Conservation (phyloP, 331 rosid genomes). For the Malus hybrid region DNA sequence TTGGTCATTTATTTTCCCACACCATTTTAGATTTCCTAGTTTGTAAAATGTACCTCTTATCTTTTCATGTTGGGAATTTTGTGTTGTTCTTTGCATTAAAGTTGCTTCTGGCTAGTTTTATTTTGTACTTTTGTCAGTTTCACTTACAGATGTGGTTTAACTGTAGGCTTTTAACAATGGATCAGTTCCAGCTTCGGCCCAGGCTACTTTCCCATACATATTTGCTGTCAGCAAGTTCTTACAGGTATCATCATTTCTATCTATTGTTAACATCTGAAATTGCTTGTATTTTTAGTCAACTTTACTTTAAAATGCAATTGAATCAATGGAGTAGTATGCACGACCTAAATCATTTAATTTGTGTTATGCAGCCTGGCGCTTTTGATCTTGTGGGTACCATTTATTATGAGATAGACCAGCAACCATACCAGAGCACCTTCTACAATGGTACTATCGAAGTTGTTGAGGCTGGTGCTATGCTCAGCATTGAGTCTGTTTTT, state of each 20-base stretch:
- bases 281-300: neutral
- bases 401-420: slow-evolving; percentile 75
- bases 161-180: slow-evolving; percentile 68
- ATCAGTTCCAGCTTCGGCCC: slow-evolving; percentile 62
- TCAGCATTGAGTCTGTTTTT: slow-evolving; percentile 67
- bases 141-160: slow-evolving; percentile 5
- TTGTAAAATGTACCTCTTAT: neutral
- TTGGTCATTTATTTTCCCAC: neutral
- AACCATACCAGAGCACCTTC: slow-evolving; percentile 70
- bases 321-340: neutral
- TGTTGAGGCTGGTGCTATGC: slow-evolving; percentile 52
- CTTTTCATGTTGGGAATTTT: neutral
- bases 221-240: slow-evolving; percentile 84
- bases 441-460: slow-evolving; percentile 89
- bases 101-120: neutral
- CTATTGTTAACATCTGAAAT: neutral
- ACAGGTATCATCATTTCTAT: slow-evolving; percentile 42
- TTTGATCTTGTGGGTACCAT: slow-evolving; percentile 90
- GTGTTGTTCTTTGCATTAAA: neutral
- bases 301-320: neutral
- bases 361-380: slow-evolving; percentile 63
- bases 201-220: slow-evolving; percentile 79
- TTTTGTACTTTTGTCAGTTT: neutral
- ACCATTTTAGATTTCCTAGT: neutral
- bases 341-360: slow-evolving; percentile 12